Percentiles rank a stretch among this genome's conserved stretches.
Conservation (phyloP, 73 alveolate genomes). For the Effrenium voratum region DNA sequence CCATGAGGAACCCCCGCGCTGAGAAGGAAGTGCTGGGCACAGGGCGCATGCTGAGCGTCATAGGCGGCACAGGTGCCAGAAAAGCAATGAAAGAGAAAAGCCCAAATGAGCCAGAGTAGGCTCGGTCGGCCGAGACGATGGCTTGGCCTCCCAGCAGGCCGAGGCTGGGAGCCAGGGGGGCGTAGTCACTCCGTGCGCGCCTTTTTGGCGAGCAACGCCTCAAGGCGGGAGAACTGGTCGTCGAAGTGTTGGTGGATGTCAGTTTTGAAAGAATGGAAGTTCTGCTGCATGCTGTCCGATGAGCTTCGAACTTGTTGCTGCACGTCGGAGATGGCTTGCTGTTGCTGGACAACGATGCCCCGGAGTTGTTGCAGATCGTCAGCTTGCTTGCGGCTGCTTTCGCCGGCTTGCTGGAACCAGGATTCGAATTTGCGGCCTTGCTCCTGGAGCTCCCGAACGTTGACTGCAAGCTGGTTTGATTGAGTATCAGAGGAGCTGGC, state of each 20-base stretch:
- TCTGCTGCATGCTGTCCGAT: neutral
- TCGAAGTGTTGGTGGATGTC: neutral
- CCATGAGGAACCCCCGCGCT: neutral
- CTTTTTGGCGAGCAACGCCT: conserved; percentile 11
- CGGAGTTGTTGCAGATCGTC: no score
- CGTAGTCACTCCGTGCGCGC: neutral
- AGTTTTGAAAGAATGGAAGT: neutral
- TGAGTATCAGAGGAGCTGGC: neutral
- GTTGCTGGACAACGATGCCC: no score
- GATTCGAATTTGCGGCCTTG: neutral
- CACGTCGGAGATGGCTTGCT: no score
- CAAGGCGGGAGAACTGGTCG: neutral
- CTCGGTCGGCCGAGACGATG: neutral
- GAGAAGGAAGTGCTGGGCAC: neutral
- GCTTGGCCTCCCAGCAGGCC: neutral
- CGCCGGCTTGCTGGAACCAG: neutral
- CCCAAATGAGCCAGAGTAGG: neutral
- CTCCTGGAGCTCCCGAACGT: neutral
- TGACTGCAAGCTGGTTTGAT: neutral
- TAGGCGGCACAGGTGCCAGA: neutral
- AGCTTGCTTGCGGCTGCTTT: no score
- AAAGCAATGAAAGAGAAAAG: neutral
- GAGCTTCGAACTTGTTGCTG: no score
- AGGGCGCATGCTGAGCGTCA: neutral
- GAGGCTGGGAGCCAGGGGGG: neutral